phyloP scores from a whole-genome alignment of 768 basidiomycete genomes.

The Tricholoma terreum region DNA sequence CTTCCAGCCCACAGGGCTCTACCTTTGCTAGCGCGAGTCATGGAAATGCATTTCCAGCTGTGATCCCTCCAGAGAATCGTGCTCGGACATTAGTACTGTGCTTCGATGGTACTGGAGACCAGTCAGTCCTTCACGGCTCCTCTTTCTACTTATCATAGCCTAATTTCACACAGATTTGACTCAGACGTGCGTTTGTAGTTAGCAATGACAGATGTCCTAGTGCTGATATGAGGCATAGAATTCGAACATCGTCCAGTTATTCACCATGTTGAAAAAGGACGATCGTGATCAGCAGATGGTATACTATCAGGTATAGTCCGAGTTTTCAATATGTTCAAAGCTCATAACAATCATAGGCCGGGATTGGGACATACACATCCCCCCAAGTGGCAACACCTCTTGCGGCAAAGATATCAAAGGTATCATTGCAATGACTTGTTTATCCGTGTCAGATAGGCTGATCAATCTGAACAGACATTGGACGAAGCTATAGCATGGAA shows the following conservation, averaged over 20 bases:
- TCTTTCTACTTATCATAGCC: background rate
- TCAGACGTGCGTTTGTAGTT: conserved; percentile 29
- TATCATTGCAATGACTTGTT: background rate
- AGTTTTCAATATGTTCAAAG: background rate
- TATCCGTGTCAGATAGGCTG: background rate
- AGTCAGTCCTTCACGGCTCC: conserved; percentile 21
- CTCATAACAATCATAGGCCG: conserved; percentile 32
- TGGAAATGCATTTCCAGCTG: conserved; percentile 1
- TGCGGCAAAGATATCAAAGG: conserved; percentile 5
- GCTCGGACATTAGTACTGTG: conserved; percentile 59
- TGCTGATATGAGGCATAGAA: conserved; percentile 28
- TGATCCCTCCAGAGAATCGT: conserved; percentile 27
- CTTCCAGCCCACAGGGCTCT: conserved; percentile 3
- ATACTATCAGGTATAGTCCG: conserved; percentile 48
- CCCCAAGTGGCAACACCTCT: conserved; percentile 44
- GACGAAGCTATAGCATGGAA: conserved; percentile 47
- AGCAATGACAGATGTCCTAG: background rate
- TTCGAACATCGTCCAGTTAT: conserved; percentile 50
- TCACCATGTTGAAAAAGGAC: conserved; percentile 50
- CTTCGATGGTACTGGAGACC: conserved; percentile 62
- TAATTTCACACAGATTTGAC: conserved; percentile 28
- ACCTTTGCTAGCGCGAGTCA: conserved; percentile 4
- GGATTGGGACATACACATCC: conserved; percentile 51
- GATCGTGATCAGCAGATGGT: conserved; percentile 48
- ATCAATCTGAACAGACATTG: conserved; percentile 24